Evolutionary conservation across 176 grass and related monocot species (phyloP).

Genomic region (Oryza australiensis): DNA sequence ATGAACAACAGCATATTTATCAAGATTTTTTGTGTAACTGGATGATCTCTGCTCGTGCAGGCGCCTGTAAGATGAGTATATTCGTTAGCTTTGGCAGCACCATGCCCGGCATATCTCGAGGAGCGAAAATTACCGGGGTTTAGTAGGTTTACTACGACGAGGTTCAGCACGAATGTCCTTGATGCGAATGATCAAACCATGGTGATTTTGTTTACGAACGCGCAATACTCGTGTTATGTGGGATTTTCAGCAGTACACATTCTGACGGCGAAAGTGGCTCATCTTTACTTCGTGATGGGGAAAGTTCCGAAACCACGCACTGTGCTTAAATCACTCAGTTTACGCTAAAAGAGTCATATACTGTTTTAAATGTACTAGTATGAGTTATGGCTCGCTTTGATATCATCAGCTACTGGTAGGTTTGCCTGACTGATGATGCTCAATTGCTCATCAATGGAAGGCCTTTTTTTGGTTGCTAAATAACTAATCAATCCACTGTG

Average conservation of each 20-base stretch:
- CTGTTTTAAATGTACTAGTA: not conserved
- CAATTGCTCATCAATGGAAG: not conserved
- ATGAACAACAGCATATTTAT: too few relatives aligned
- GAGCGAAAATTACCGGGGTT: not conserved
- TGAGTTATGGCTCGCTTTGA: not conserved
- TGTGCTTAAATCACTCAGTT: not conserved
- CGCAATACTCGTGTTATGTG: not conserved
- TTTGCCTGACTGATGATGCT: not conserved
- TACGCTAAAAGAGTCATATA: not conserved
- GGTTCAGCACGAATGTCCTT: not conserved
- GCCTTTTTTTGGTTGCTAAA: not conserved
- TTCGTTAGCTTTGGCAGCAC: not conserved
- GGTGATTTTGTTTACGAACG: not conserved
- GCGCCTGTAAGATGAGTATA: not conserved
- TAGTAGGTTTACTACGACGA: not conserved
- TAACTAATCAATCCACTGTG: not conserved
- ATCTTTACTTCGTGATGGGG: conserved; percentile 8
- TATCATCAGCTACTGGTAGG: not conserved
- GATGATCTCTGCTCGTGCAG: too few relatives aligned
- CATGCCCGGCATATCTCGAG: not conserved
- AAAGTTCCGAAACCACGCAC: not conserved
- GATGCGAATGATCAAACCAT: not conserved
- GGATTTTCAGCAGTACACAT: not conserved
- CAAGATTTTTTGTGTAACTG: too few relatives aligned
- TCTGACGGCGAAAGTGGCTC: conserved; percentile 15